These are phyloP conservation scores for Gaeumannomyces tritici DNA, from an alignment of 2,329 filamentous ascomycete genomes.

Conservation along the genomic window DNA sequence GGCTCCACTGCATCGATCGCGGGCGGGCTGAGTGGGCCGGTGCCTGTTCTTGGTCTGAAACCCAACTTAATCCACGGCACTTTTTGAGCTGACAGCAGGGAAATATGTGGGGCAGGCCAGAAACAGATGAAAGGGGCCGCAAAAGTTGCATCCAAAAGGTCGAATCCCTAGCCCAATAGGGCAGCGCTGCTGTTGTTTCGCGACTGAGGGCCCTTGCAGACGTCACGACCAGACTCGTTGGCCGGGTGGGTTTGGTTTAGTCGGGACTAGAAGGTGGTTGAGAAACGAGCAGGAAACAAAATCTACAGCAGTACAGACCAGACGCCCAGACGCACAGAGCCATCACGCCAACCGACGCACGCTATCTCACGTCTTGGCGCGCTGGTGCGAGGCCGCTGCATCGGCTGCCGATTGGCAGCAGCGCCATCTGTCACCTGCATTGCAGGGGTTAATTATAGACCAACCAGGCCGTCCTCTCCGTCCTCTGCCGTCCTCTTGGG, in stretches of 20 bases:
- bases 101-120: neutral
- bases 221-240: no score
- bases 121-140: neutral
- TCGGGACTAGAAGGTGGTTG: no score
- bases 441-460: neutral
- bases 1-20: neutral
- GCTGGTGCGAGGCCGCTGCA: no score
- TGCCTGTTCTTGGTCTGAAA: neutral
- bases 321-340: no score
- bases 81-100: neutral
- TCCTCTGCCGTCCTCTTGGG: neutral
- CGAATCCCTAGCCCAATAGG: no score
- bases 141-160: no score
- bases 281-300: neutral
- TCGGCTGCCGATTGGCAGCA: neutral
- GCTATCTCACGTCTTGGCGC: neutral
- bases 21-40: neutral
- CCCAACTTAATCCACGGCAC: neutral
- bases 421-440: neutral
- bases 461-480: neutral
- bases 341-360: neutral
- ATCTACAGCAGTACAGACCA: no score
- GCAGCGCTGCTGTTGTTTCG: no score
- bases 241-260: no score
- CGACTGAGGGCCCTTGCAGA: no score